Evolutionary conservation across 495 filamentous ascomycete species (phyloP).

Genomic region (Aspergillus steynii): DNA sequence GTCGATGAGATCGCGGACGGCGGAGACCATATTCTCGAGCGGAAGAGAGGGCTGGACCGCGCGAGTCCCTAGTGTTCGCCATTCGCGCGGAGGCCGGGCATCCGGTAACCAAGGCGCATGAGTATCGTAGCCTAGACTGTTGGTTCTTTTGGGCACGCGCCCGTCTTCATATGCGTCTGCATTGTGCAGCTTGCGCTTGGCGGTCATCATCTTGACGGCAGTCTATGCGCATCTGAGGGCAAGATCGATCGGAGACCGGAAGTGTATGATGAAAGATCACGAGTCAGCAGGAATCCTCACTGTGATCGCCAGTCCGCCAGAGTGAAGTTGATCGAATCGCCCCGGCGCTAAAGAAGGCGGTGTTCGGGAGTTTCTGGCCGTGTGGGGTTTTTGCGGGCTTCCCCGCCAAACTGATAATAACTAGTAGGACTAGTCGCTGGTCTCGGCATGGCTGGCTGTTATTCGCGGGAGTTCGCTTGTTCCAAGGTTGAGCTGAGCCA

Average conservation of each 20-base stretch:
- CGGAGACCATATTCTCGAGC: constrained; percentile 44
- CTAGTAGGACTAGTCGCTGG: not conserved
- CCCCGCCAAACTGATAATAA: constrained; percentile 17
- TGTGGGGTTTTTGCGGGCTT: constrained; percentile 24
- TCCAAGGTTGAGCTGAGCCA: not conserved
- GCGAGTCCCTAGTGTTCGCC: constrained; percentile 33
- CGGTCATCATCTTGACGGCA: constrained; percentile 11
- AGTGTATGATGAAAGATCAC: constrained; percentile 9
- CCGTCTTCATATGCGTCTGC: constrained; percentile 21
- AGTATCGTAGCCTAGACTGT: constrained; percentile 34
- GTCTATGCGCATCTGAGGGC: constrained; percentile 1
- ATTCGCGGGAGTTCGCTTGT: not conserved
- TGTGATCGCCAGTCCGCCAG: not conserved
- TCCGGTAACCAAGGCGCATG: constrained; percentile 41
- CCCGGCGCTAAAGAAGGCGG: constrained; percentile 28
- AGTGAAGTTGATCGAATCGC: constrained; percentile 2
- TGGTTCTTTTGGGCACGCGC: constrained; percentile 26
- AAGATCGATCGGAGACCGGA: constrained; percentile 8
- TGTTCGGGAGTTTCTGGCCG: constrained; percentile 27
- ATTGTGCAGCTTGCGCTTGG: constrained; percentile 35
- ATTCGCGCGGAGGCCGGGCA: constrained; percentile 26
- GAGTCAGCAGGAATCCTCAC: constrained; percentile 4
- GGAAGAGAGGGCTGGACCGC: constrained; percentile 39
- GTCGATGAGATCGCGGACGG: constrained; percentile 45
- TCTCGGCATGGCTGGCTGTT: not conserved